A percentile compares a stretch with the other conserved stretches of the same genome.
Conservation (phyloP, 805 yeast species). For the Kazachstania martiniae region DNA sequence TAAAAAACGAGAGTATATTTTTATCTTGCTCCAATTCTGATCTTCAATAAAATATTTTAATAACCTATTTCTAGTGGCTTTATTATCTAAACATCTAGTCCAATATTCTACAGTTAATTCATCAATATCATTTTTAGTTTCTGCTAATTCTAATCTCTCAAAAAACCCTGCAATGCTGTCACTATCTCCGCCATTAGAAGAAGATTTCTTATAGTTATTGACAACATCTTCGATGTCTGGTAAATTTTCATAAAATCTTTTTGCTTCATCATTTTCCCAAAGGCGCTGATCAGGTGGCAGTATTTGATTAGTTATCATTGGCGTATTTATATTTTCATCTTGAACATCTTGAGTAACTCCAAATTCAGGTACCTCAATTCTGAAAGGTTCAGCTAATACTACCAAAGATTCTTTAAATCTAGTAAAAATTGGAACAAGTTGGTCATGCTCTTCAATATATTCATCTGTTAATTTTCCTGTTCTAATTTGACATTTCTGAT, state of each 20-base stretch:
- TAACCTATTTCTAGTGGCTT: conserved; percentile 58
- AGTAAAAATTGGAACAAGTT: conserved; percentile 30
- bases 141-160: conserved; percentile 32
- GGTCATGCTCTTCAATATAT: conserved; percentile 28
- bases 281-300: conserved; percentile 18
- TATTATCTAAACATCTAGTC: conserved; percentile 45
- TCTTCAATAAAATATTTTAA: conserved; percentile 43
- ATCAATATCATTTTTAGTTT: conserved; percentile 41
- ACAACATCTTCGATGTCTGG: conserved; percentile 33
- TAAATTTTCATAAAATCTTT: conserved; percentile 49
- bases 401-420: conserved; percentile 35
- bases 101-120: conserved; percentile 38
- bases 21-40: conserved; percentile 35
- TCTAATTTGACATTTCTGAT: conserved; percentile 47
- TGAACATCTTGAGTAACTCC: conserved; percentile 17
- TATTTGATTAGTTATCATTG: conserved; percentile 18
- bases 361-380: conserved; percentile 29
- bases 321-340: conserved; percentile 20
- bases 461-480: conserved; percentile 47
- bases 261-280: conserved; percentile 63
- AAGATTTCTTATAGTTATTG: too few species aligned
- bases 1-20: conserved; percentile 54
- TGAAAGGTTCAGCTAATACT: conserved; percentile 34
- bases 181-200: conserved; percentile 8
- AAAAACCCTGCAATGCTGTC: conserved; percentile 29